These are phyloP conservation scores for Botryotinia convoluta DNA, from an alignment of 2,329 filamentous ascomycete genomes.

Conservation along the genomic window DNA sequence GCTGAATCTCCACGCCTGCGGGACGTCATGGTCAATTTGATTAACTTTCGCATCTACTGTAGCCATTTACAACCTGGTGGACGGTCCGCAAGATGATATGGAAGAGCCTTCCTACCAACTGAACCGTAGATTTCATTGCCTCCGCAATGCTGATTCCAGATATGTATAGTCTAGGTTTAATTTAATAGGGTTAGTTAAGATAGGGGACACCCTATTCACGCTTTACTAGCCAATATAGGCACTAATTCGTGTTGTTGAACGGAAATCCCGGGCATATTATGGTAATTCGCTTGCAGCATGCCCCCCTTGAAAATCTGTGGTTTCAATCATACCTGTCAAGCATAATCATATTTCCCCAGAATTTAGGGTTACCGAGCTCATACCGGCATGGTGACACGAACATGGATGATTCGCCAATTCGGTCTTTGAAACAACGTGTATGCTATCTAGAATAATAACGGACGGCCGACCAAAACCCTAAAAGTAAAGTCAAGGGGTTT, in stretches of 20 bases:
- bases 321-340: neutral
- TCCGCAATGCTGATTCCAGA: neutral
- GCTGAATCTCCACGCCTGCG: neutral
- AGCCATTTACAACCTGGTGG: neutral
- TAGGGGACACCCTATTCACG: neutral
- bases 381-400: neutral
- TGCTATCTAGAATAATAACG: too few species aligned
- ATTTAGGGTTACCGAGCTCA: constrained; percentile 8
- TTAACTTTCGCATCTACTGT: neutral
- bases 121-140: too few species aligned
- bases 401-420: neutral
- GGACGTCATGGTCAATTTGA: neutral
- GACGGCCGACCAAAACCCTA: too few species aligned
- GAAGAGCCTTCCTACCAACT: too few species aligned
- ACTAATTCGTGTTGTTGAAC: neutral
- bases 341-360: constrained; percentile 1
- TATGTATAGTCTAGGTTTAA: neutral
- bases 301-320: neutral
- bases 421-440: neutral
- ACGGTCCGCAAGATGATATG: neutral
- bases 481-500: too few species aligned
- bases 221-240: neutral
- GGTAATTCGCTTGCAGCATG: neutral
- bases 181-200: neutral
- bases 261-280: neutral